Evolutionary conservation across 2,329 filamentous ascomycete species (phyloP).

Genomic region (Ceratocystis ficicola): DNA sequence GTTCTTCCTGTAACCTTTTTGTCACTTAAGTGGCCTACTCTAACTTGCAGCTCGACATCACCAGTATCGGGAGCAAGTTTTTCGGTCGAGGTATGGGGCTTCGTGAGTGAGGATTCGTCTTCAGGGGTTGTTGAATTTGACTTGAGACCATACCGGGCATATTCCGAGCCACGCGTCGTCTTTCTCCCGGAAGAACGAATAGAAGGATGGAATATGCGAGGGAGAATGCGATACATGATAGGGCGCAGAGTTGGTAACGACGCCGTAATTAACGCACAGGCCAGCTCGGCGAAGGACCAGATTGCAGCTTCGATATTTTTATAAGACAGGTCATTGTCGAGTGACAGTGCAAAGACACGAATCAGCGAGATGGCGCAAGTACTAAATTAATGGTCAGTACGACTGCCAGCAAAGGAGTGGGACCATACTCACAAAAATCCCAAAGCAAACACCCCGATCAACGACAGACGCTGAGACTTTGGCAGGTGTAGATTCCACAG

Average conservation of each 20-base stretch:
- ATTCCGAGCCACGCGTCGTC: constrained; percentile 4
- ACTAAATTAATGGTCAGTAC: constrained; percentile 13
- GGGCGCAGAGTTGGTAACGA: constrained; percentile 26
- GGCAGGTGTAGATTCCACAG: constrained; percentile 23
- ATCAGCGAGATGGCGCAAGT: constrained; percentile 26
- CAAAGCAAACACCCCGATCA: constrained; percentile 24
- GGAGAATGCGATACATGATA: constrained; percentile 26
- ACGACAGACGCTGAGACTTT: constrained; percentile 23
- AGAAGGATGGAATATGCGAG: constrained; percentile 23
- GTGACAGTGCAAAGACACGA: constrained; percentile 24
- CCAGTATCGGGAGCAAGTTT: constrained; percentile 8
- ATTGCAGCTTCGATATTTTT: constrained; percentile 26
- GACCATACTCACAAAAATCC: constrained; percentile 24
- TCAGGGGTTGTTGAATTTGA: constrained; percentile 2
- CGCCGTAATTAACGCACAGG: constrained; percentile 25
- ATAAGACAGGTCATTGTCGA: constrained; percentile 25
- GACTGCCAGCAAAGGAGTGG: too few species aligned
- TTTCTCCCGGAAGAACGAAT: constrained; percentile 3
- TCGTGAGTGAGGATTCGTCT: constrained; percentile 8
- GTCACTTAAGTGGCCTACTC: not conserved
- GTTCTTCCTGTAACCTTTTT: not conserved
- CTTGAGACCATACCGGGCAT: constrained; percentile 7
- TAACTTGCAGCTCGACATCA: constrained; percentile 17
- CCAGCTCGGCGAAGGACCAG: constrained; percentile 26
- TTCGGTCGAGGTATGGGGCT: constrained; percentile 10